Conservation (phyloP, 2,329 filamentous ascomycete species). For the Botryosphaeria dothidea region DNA sequence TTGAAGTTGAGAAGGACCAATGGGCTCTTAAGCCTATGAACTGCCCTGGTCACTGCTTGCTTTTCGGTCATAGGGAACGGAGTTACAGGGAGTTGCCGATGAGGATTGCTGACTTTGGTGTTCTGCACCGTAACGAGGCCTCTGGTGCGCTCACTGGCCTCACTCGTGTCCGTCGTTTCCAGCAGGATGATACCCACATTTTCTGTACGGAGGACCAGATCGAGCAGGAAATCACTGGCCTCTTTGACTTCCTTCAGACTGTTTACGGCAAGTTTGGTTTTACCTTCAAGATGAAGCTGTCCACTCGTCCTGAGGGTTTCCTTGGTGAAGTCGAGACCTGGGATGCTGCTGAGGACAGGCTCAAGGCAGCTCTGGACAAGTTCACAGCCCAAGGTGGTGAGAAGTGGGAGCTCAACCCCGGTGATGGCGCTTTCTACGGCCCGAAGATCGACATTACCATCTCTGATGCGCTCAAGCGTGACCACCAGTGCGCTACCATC, state of each 20-base stretch:
- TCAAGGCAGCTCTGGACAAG: constrained; percentile 73
- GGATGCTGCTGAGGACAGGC: constrained; percentile 81
- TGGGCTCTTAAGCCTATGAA: constrained; percentile 96
- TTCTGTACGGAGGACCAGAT: constrained; percentile 84
- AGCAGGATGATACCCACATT: constrained; percentile 90
- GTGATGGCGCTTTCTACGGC: constrained; percentile 96
- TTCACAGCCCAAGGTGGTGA: constrained; percentile 57
- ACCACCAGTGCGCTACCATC: constrained; percentile 89
- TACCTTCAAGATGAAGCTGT: constrained; percentile 91
- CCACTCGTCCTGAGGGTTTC: constrained; percentile 85
- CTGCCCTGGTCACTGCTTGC: constrained; percentile 83
- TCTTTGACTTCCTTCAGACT: constrained; percentile 83
- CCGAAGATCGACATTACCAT: constrained; percentile 99
- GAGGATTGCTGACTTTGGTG: constrained; percentile 83
- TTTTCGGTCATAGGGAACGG: constrained; percentile 72
- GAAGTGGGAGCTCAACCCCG: constrained; percentile 87
- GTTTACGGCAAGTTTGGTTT: constrained; percentile 85
- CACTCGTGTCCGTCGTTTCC: constrained; percentile 81
- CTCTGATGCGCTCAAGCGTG: constrained; percentile 79
- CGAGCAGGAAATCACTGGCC: constrained; percentile 71
- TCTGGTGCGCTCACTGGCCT: constrained; percentile 79
- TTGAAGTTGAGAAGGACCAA: constrained; percentile 78
- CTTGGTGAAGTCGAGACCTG: constrained; percentile 85
- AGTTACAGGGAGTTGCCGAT: constrained; percentile 81
- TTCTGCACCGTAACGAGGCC: constrained; percentile 82